Conservation (phyloP, 208 protist genomes). For the Leishmania gerbilli region DNA sequence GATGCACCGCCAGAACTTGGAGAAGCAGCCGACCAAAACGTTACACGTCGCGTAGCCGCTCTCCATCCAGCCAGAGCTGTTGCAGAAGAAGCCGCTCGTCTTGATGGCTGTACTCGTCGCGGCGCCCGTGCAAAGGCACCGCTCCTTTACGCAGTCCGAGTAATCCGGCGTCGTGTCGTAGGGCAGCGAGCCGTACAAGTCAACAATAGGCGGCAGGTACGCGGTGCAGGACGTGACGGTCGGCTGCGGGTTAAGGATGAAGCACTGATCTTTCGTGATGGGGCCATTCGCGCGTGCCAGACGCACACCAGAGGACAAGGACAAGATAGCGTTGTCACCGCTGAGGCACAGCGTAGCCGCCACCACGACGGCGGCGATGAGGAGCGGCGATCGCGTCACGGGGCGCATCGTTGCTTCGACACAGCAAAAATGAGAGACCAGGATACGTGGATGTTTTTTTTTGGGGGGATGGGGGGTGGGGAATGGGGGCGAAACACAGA, state of each 20-base stretch:
- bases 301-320: conserved; percentile 1
- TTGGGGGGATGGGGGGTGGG: too few relatives aligned
- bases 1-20: conserved; percentile 49
- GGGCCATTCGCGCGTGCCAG: conserved; percentile 27
- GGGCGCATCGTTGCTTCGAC: not conserved
- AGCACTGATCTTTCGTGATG: conserved; percentile 42
- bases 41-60: conserved; percentile 55
- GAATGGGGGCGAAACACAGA: not conserved
- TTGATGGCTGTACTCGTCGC: conserved; percentile 20
- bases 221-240: conserved; percentile 32
- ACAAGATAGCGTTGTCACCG: not conserved
- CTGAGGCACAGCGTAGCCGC: conserved; percentile 6
- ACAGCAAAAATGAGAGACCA: too few relatives aligned
- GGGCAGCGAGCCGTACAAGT: conserved; percentile 39
- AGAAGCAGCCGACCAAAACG: conserved; percentile 48
- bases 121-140: conserved; percentile 47
- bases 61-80: conserved; percentile 34
- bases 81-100: conserved; percentile 48
- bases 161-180: conserved; percentile 41
- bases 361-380: not conserved
- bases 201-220: conserved; percentile 29
- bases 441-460: not conserved
- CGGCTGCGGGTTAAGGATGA: conserved; percentile 46
- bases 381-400: not conserved
- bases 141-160: conserved; percentile 42